Conservation (phyloP, 192 early-diverging fungal species). For the Coemansia sp. region DNA sequence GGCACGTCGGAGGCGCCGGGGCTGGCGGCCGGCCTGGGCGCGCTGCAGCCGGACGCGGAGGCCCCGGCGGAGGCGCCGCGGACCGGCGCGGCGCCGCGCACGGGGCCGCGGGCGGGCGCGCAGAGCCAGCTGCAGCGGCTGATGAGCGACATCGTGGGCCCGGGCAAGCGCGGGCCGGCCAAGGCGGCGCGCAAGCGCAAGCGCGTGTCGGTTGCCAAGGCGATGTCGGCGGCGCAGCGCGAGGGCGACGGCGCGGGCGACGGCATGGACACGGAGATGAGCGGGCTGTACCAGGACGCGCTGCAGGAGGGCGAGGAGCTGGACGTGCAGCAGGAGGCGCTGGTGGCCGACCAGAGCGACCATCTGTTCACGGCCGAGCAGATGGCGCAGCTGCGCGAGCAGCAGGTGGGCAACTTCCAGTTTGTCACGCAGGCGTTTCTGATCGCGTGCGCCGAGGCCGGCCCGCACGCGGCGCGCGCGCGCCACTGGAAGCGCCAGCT, state of each 20-base stretch:
- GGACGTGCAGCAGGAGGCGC: slow-evolving; percentile 45
- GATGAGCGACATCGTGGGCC: slow-evolving; percentile 3
- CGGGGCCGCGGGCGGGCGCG: too few relatives aligned
- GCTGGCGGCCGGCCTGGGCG: neutral
- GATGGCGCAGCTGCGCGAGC: slow-evolving; percentile 47
- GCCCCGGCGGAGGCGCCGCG: neutral
- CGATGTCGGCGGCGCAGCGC: slow-evolving; percentile 1
- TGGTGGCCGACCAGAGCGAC: slow-evolving; percentile 30
- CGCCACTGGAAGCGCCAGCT: slow-evolving; percentile 52
- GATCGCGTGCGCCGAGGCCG: slow-evolving; percentile 32
- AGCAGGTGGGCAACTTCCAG: slow-evolving; percentile 54
- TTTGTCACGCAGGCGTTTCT: slow-evolving; percentile 51
- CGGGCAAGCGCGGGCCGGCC: slow-evolving; percentile 9
- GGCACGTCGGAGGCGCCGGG: neutral
- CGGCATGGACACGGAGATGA: slow-evolving; percentile 45
- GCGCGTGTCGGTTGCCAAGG: slow-evolving; percentile 16
- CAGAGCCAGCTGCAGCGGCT: slow-evolving; percentile 11
- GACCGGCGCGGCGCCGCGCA: too few relatives aligned
- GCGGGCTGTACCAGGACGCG: slow-evolving; percentile 49
- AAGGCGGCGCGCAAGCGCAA: slow-evolving; percentile 33
- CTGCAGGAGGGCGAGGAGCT: slow-evolving; percentile 48
- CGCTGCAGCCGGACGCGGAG: neutral
- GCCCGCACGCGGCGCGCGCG: slow-evolving; percentile 24
- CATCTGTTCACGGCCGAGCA: slow-evolving; percentile 46
- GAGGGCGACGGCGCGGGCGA: slow-evolving; percentile 10